Conservation (phyloP, 1,139 yeast species). For the Magnusiomyces ingens region DNA sequence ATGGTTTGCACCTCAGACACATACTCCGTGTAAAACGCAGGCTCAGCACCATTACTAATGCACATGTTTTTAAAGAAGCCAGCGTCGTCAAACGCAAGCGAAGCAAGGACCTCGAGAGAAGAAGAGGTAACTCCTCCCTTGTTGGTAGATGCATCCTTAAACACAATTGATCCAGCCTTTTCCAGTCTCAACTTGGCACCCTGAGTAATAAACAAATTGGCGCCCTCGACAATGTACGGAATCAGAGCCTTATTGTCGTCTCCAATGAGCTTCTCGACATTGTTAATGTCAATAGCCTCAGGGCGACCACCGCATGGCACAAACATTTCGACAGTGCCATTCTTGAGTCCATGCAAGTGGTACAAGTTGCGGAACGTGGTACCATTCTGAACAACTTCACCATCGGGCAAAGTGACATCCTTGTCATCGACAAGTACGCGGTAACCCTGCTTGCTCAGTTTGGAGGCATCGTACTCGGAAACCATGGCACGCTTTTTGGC, state of each 20-base stretch:
- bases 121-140: constrained; percentile 99
- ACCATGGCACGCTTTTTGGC: constrained; percentile 78
- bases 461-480: constrained; percentile 56
- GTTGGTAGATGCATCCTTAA: constrained; percentile 95
- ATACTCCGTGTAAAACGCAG: constrained; percentile 72
- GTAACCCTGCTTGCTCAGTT: constrained; percentile 70
- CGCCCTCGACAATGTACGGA: constrained; percentile 95
- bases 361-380: constrained; percentile 87
- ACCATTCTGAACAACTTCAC: constrained; percentile 71
- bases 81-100: constrained; percentile 82
- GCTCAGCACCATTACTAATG: constrained; percentile 44
- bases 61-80: constrained; percentile 75
- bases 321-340: constrained; percentile 64
- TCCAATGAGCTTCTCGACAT: constrained; percentile 67
- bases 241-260: constrained; percentile 71
- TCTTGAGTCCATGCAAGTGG: constrained; percentile 62
- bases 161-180: constrained; percentile 75
- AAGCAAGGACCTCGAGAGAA: constrained; percentile 90
- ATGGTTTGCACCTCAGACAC: constrained; percentile 77
- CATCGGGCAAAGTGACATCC: constrained; percentile 72
- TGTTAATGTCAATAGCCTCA: constrained; percentile 85
- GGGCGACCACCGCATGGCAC: constrained; percentile 99
- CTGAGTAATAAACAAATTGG: constrained; percentile 91
- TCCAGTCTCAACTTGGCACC: constrained; percentile 84
- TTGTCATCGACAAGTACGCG: constrained; percentile 80